phyloP scores from a whole-genome alignment of 2,329 filamentous ascomycete genomes.

The Colletotrichum higginsianum region DNA sequence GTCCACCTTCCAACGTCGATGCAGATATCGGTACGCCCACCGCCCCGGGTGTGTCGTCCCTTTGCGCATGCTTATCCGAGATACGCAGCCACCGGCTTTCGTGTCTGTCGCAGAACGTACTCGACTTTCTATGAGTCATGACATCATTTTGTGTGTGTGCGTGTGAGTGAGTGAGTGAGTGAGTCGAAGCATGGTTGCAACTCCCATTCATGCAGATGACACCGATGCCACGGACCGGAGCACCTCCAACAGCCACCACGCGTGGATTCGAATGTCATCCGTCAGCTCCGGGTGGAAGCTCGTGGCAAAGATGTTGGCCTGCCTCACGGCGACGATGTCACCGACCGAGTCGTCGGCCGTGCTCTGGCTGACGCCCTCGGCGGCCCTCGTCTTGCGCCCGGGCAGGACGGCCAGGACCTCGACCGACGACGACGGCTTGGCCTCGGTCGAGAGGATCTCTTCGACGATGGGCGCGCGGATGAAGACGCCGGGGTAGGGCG shows the following conservation, averaged over 20 bases:
- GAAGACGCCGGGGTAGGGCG: constrained; percentile 87
- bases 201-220: constrained; percentile 22
- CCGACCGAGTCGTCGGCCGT: constrained; percentile 63
- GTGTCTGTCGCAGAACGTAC: not conserved
- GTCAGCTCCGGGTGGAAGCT: constrained; percentile 98
- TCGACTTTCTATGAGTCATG: not conserved
- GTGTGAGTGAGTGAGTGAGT: too few relatives aligned
- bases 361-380: constrained; percentile 54
- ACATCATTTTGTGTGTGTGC: not conserved
- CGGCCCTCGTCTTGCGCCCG: constrained; percentile 55
- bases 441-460: constrained; percentile 72
- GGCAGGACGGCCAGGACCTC: constrained; percentile 68
- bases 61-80: too few relatives aligned
- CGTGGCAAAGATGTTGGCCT: constrained; percentile 93
- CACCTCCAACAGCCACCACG: constrained; percentile 89
- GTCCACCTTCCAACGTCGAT: constrained; percentile 12
- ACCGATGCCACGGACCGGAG: constrained; percentile 12
- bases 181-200: too few relatives aligned
- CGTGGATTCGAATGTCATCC: constrained; percentile 87
- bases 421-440: constrained; percentile 53
- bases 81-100: not conserved
- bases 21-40: not conserved
- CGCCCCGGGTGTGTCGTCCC: too few relatives aligned
- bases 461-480: constrained; percentile 96
- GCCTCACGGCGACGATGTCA: constrained; percentile 89